Conservation (phyloP, 2,329 filamentous ascomycete genomes). For the Xylaria sp. region DNA sequence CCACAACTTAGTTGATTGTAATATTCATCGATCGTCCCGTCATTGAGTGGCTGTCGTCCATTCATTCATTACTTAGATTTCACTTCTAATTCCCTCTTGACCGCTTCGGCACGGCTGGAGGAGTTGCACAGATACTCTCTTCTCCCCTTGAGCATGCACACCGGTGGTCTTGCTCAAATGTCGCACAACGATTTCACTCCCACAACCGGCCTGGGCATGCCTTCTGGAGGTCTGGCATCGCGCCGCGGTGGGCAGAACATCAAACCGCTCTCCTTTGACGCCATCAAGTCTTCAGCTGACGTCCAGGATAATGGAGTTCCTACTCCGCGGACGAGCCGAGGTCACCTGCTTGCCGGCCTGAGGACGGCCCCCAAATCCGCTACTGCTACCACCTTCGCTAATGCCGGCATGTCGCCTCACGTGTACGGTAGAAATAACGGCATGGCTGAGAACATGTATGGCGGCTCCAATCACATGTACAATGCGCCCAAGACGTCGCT, state of each 20-base stretch:
- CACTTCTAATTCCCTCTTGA: constrained; percentile 44
- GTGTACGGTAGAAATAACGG: constrained; percentile 58
- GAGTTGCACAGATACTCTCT: constrained; percentile 40
- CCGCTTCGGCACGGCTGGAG: constrained; percentile 37
- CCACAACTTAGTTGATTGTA: constrained; percentile 48
- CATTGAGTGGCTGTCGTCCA: constrained; percentile 46
- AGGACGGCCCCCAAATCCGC: constrained; percentile 92
- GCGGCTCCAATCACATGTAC: constrained; percentile 56
- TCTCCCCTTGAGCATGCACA: constrained; percentile 73
- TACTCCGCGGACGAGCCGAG: constrained; percentile 92
- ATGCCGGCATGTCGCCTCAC: constrained; percentile 50
- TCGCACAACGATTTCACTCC: constrained; percentile 84
- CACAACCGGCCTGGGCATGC: constrained; percentile 77
- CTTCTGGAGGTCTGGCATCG: constrained; percentile 83
- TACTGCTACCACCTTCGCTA: constrained; percentile 75
- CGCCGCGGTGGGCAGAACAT: constrained; percentile 84
- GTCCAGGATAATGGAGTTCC: constrained; percentile 74
- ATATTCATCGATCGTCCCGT: constrained; percentile 47
- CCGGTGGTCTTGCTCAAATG: constrained; percentile 99
- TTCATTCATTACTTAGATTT: constrained; percentile 49
- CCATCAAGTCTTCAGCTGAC: constrained; percentile 74
- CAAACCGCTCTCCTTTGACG: constrained; percentile 86
- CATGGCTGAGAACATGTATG: constrained; percentile 57
- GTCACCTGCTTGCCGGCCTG: constrained; percentile 91
- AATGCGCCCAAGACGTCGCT: constrained; percentile 66